These are phyloP conservation scores for Capillidium rhysosporum DNA, from an alignment of 371 early-diverging fungal genomes.

Conservation along the genomic window DNA sequence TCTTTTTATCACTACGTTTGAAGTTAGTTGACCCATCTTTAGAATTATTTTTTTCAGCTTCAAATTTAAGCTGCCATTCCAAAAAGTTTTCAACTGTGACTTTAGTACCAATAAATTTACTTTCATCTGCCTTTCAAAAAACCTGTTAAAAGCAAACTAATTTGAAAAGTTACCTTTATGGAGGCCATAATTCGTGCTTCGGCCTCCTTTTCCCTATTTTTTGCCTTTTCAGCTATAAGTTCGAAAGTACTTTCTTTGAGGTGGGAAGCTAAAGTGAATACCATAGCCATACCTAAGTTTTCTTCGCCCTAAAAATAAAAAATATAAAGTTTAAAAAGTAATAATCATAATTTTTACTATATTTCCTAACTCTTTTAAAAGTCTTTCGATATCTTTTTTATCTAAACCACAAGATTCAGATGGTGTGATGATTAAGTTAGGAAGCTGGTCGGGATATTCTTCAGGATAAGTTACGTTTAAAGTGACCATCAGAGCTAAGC, in stretches of 20 bases:
- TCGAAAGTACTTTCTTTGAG: constrained; percentile 54
- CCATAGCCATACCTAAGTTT: constrained; percentile 79
- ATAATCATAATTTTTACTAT: constrained; percentile 15
- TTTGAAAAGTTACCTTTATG: constrained; percentile 26
- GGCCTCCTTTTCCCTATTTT: constrained; percentile 22
- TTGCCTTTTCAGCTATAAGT: constrained; percentile 28
- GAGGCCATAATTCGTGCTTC: constrained; percentile 39
- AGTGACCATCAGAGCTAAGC: constrained; percentile 11
- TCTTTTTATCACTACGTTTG: constrained; percentile 21
- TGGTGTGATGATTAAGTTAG: constrained; percentile 37
- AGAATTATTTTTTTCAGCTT: constrained; percentile 35
- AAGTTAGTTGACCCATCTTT: constrained; percentile 15
- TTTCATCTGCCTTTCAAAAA: constrained; percentile 33
- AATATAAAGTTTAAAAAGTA: background rate
- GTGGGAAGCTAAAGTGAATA: constrained; percentile 60
- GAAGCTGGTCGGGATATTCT: constrained; percentile 70
- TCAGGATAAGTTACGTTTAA: constrained; percentile 61
- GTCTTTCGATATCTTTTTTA: constrained; percentile 20
- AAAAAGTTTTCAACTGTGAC: constrained; percentile 60
- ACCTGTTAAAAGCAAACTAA: background rate
- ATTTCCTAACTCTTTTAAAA: constrained; percentile 20
- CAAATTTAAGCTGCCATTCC: constrained; percentile 60
- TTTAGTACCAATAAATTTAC: constrained; percentile 61
- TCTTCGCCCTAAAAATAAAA: constrained; percentile 30
- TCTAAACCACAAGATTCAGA: constrained; percentile 10